These are phyloP conservation scores for Prunus persica DNA, from an alignment of 306 rosid species.

Conservation along the genomic window DNA sequence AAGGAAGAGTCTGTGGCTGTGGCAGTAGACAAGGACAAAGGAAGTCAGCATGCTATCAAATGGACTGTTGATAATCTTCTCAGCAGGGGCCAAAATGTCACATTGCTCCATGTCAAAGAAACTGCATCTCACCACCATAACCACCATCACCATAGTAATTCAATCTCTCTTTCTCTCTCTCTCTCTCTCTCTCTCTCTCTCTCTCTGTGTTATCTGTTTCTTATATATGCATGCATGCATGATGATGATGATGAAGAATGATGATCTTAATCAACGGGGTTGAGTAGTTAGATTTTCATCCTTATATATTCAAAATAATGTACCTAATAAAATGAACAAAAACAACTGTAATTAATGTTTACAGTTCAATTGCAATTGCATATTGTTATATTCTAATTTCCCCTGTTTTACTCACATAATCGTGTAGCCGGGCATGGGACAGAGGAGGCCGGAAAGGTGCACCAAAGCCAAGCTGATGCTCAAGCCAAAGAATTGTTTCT, in stretches of 20 bases:
- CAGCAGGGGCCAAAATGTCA: slow-evolving; percentile 57
- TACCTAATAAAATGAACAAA: no score
- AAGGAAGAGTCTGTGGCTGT: slow-evolving; percentile 70
- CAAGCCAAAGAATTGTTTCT: slow-evolving; percentile 69
- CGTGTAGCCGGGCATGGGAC: slow-evolving; percentile 49
- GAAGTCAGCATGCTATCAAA: slow-evolving; percentile 79
- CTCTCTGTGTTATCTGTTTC: neutral
- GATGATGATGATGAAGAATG: neutral
- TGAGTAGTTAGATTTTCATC: neutral
- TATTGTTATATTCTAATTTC: neutral
- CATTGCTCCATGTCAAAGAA: slow-evolving; percentile 60
- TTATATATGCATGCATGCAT: neutral
- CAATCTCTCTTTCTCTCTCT: neutral
- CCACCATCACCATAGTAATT: slow-evolving; percentile 33
- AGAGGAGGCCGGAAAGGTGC: slow-evolving; percentile 47
- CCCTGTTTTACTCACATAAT: neutral
- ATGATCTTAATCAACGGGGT: no score
- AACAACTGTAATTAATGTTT: no score
- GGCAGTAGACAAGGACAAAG: slow-evolving; percentile 78
- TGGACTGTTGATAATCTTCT: slow-evolving; percentile 87
- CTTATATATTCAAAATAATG: no score
- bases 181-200: neutral
- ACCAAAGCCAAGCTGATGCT: slow-evolving; percentile 48
- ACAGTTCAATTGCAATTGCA: neutral
- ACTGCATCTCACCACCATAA: slow-evolving; percentile 29